phyloP scores from a whole-genome alignment of 805 yeast species.

The Suhomyces canberraensis region DNA sequence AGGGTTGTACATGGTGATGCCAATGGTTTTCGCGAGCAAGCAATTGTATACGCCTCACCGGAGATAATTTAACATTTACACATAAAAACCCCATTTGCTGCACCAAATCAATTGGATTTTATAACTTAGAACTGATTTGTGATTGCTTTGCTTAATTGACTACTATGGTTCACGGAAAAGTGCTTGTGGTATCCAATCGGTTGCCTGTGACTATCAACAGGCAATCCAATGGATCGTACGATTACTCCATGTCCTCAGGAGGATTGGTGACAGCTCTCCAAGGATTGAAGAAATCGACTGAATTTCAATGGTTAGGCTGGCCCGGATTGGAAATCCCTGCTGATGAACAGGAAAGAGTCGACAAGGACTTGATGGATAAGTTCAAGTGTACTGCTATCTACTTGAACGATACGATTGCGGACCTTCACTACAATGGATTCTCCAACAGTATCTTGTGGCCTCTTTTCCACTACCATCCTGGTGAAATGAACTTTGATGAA shows the following conservation, averaged over 20 bases:
- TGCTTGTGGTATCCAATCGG: slow-evolving; percentile 89
- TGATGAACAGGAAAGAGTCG: slow-evolving; percentile 65
- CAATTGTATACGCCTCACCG: no score
- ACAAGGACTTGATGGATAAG: slow-evolving; percentile 64
- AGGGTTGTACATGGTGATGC: slow-evolving; percentile 37
- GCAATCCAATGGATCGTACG: slow-evolving; percentile 59
- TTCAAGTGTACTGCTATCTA: slow-evolving; percentile 91
- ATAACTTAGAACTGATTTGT: no score
- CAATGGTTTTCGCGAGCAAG: no score
- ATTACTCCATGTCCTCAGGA: slow-evolving; percentile 92
- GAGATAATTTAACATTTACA: no score
- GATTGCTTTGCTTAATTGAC: no score
- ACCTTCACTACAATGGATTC: slow-evolving; percentile 94
- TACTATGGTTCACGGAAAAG: slow-evolving; percentile 55
- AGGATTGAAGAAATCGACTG: slow-evolving; percentile 77
- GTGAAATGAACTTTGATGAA: slow-evolving; percentile 97
- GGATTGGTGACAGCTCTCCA: slow-evolving; percentile 95
- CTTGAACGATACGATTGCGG: slow-evolving; percentile 85
- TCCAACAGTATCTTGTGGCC: slow-evolving; percentile 97
- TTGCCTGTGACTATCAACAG: slow-evolving; percentile 89
- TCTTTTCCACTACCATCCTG: slow-evolving; percentile 96
- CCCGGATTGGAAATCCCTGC: slow-evolving; percentile 82
- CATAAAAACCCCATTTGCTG: no score
- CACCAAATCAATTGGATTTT: no score
- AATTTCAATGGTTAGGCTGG: slow-evolving; percentile 99